Evolutionary conservation across 495 filamentous ascomycete species (phyloP).

Genomic region (Aspergillus heteromorphus): DNA sequence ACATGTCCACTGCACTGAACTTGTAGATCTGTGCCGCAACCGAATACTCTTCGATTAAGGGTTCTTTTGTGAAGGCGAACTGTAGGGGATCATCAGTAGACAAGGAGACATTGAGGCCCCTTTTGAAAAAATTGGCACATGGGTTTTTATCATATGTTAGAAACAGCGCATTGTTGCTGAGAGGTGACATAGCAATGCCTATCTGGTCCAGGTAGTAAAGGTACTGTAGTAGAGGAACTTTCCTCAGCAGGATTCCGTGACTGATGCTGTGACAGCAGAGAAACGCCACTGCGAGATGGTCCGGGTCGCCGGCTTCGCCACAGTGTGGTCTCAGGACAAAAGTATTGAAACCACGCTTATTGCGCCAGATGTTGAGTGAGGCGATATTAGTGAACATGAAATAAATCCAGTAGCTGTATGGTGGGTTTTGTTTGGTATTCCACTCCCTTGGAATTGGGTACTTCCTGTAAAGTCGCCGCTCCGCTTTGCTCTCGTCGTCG

Average conservation of each 20-base stretch:
- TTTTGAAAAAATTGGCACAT: constrained; percentile 88
- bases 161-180: constrained; percentile 97
- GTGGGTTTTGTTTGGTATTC: constrained; percentile 90
- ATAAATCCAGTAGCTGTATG: constrained; percentile 99
- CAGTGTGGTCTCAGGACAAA: constrained; percentile 92
- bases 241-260: constrained; percentile 86
- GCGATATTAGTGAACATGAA: constrained; percentile 92
- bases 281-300: constrained; percentile 88
- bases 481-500: constrained; percentile 95
- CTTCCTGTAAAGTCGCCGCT: constrained; percentile 85
- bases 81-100: constrained; percentile 97
- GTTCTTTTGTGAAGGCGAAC: constrained; percentile 98
- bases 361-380: constrained; percentile 87
- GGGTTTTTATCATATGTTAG: constrained; percentile 96
- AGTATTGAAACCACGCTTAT: constrained; percentile 89
- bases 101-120: constrained; percentile 89
- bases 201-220: constrained; percentile 98
- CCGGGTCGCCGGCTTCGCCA: constrained; percentile 93
- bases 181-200: constrained; percentile 96
- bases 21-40: constrained; percentile 99
- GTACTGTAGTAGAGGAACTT: constrained; percentile 92
- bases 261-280: constrained; percentile 97
- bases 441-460: constrained; percentile 86
- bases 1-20: constrained; percentile 96
- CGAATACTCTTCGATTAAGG: constrained; percentile 94